phyloP scores from a whole-genome alignment of 2,329 filamentous ascomycete species.

The Diaporthe amygdali region DNA sequence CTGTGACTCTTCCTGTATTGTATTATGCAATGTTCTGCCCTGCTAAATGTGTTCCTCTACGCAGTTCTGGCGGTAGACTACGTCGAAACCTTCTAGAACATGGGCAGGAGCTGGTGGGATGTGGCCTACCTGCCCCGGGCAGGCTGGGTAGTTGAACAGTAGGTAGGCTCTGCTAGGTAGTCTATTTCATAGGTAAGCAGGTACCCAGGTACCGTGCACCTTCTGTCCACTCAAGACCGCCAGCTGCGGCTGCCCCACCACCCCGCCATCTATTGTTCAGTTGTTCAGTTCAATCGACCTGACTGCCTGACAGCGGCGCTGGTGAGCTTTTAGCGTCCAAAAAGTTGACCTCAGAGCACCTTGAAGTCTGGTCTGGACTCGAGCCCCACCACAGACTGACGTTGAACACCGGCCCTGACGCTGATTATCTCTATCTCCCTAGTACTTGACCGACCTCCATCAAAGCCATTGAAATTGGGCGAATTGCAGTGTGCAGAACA shows the following conservation, averaged over 20 bases:
- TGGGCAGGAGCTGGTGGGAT: neutral
- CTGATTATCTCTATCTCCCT: too few species aligned
- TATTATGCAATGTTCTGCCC: too few species aligned
- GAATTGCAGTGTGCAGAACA: neutral
- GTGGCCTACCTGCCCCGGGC: neutral
- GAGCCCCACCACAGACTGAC: constrained; percentile 19
- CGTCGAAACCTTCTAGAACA: too few species aligned
- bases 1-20: too few species aligned
- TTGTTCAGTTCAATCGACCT: neutral
- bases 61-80: too few species aligned
- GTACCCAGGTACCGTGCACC: neutral
- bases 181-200: too few species aligned
- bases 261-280: neutral
- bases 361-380: neutral
- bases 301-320: neutral
- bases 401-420: neutral
- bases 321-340: neutral
- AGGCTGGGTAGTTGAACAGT: neutral
- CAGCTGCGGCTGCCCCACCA: constrained; percentile 7
- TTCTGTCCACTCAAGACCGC: neutral
- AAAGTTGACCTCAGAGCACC: neutral
- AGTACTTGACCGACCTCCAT: neutral
- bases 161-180: too few species aligned
- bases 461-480: neutral
- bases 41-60: too few species aligned